Conservation (phyloP, 73 alveolate species). For the Paramecium primaurelia region DNA sequence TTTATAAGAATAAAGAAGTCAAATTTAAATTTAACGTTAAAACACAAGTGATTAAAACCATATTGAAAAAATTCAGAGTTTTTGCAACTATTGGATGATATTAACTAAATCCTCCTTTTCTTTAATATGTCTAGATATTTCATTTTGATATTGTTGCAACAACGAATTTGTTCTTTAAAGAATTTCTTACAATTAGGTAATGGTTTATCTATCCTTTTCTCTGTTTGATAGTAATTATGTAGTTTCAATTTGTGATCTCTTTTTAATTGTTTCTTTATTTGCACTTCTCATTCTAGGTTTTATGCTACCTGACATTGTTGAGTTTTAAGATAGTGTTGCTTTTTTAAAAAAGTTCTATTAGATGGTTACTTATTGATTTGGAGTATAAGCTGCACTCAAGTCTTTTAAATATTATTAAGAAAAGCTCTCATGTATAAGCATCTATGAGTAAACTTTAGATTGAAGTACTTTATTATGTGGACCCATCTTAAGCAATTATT, state of each 20-base stretch:
- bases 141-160: neutral
- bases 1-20: neutral
- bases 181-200: neutral
- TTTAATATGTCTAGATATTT: neutral
- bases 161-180: neutral
- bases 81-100: neutral
- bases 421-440: constrained; percentile 33
- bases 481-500: constrained; percentile 15
- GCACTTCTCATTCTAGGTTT: constrained; percentile 47
- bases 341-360: constrained; percentile 27
- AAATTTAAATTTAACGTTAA: neutral
- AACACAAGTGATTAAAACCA: neutral
- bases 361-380: neutral
- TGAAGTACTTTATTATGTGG: neutral
- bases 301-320: constrained; percentile 36
- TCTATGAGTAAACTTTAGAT: constrained; percentile 23
- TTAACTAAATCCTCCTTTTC: neutral
- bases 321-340: neutral
- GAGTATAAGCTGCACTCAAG: neutral
- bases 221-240: constrained; percentile 15
- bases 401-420: constrained; percentile 29
- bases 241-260: neutral
- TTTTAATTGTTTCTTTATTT: neutral
- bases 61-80: neutral
- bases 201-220: constrained; percentile 35